Conservation (phyloP, 352 stramenopile species). For the Pythium oligandrum region DNA sequence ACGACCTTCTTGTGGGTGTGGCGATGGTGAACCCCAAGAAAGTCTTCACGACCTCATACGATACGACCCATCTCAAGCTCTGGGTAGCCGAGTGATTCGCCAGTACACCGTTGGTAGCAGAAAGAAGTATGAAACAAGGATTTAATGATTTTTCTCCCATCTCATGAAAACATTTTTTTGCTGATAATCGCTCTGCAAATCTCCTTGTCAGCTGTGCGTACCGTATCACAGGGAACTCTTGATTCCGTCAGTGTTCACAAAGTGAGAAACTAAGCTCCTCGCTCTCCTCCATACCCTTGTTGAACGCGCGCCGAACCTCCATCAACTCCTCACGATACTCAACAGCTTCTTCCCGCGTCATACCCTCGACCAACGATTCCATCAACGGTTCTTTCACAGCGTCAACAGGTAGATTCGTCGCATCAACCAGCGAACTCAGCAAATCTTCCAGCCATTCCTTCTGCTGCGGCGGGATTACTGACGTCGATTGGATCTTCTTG, state of each 20-base stretch:
- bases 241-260: not conserved
- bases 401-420: slow-evolving; percentile 7
- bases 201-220: too few relatives aligned
- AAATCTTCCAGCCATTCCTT: slow-evolving; percentile 8
- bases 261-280: too few relatives aligned
- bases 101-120: too few relatives aligned
- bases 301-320: slow-evolving; percentile 10
- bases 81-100: slow-evolving; percentile 48
- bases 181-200: too few relatives aligned
- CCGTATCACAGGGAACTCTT: not conserved
- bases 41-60: slow-evolving; percentile 57
- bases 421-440: slow-evolving; percentile 1
- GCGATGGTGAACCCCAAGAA: slow-evolving; percentile 40
- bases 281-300: too few relatives aligned
- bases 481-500: slow-evolving; percentile 24
- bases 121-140: too few relatives aligned
- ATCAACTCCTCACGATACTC: slow-evolving; percentile 17
- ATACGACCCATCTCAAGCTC: slow-evolving; percentile 64
- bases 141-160: too few relatives aligned
- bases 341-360: slow-evolving; percentile 20
- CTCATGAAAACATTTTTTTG: too few relatives aligned
- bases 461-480: slow-evolving; percentile 26
- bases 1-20: slow-evolving; percentile 63
- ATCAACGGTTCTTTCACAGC: slow-evolving; percentile 6
- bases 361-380: slow-evolving; percentile 7